Conservation (phyloP, 1,139 yeast genomes). For the Saccharomyces hybrid region DNA sequence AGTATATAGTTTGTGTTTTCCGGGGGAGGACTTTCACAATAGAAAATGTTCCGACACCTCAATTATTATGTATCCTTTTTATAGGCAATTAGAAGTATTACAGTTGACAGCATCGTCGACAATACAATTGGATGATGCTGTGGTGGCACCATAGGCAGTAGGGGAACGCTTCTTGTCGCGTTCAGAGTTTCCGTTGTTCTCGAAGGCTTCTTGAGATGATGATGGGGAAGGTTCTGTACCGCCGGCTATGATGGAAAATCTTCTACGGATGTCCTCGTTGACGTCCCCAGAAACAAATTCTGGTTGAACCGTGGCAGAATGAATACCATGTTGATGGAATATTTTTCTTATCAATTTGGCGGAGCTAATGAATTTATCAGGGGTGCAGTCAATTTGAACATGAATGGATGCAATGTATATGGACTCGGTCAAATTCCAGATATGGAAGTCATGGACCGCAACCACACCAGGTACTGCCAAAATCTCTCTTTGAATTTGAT, state of each 20-base stretch:
- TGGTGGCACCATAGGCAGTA: background rate
- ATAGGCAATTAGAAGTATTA: background rate
- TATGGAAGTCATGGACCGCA: slow-evolving; percentile 90
- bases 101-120: slow-evolving; percentile 1
- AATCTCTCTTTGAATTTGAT: slow-evolving; percentile 63
- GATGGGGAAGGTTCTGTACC: slow-evolving; percentile 15
- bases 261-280: slow-evolving; percentile 28
- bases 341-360: slow-evolving; percentile 74
- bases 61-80: background rate
- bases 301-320: slow-evolving; percentile 93
- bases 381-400: slow-evolving; percentile 59
- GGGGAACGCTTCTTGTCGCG: background rate
- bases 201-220: background rate
- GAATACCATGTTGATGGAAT: slow-evolving; percentile 78
- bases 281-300: slow-evolving; percentile 45
- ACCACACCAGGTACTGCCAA: slow-evolving; percentile 61
- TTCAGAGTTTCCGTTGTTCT: background rate
- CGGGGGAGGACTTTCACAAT: background rate
- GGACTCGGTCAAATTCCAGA: slow-evolving; percentile 92
- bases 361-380: slow-evolving; percentile 60
- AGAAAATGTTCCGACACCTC: background rate
- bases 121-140: background rate
- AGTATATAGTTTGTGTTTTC: background rate
- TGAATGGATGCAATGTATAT: slow-evolving; percentile 84
- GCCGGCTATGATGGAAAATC: slow-evolving; percentile 35